Base-by-base conservation (phyloP, 2,329 filamentous ascomycete species). In the Plectosphaerella plurivora region DNA sequence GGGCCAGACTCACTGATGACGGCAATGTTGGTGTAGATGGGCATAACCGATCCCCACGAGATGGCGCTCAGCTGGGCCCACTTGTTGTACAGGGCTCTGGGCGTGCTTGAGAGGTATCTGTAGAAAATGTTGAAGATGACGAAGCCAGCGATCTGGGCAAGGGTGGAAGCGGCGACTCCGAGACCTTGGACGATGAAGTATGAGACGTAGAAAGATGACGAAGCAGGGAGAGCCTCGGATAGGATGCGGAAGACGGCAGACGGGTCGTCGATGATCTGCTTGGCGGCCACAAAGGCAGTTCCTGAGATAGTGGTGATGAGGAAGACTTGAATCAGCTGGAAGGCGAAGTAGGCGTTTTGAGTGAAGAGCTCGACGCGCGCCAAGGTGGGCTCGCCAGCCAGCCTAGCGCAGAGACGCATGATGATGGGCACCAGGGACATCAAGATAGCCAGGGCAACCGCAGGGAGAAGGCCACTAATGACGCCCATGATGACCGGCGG, bases 281-380 rank as follows among this genome's bases (percentile, higher is more conserved):
- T 72, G 2, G 84, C 77, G 0, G 89, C 83, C 7, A 86, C 81
- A 3, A 90, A 83, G 10, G 92, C 92, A 1, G 91, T 86, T 15
- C 91, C 93, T 2, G 89, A 82, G 28, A 97, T 59, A 0, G 93
- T 96, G 0, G 89, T 86, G 47, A 97, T 83, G 53, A 97, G 73
- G 73, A 97, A 97, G 45, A 96, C 89, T 66, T 97, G 92, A 18
- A 97, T 78, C 44, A 97, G 84, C 68, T 94, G 90, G 73, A 95
- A 95, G 45, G 81, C 83, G 63, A 96, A 99, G 76, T 95, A 97
- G 60, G 84, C 88, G 63, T 92, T 94, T 65, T 97, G 91, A 0
- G 90, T 91, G 53, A 91, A 91, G 9, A 97, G 75, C 68, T 99
- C 94, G 15, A 96, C 85, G 11, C 87, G 81, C 1, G 91, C 87